Percentiles rank a stretch among this genome's conserved stretches.
These are phyloP conservation scores for Chalciporus piperatus DNA, from an alignment of 768 basidiomycete genomes.

Conservation along the genomic window DNA sequence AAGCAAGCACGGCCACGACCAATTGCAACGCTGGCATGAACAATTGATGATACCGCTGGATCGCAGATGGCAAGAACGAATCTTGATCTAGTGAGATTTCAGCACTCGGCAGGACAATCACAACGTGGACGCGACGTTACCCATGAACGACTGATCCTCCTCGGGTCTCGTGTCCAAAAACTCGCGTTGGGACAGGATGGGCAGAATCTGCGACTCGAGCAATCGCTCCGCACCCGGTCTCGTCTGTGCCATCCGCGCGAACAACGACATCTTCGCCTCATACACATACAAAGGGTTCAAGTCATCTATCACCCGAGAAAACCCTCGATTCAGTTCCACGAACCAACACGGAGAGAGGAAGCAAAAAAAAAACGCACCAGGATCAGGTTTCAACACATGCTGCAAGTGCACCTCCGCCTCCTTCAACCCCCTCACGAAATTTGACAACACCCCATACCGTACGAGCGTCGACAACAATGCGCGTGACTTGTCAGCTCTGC, in stretches of 20 bases:
- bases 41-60: conserved; percentile 88
- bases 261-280: conserved; percentile 90
- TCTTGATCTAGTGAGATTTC: conserved; percentile 57
- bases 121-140: conserved; percentile 37
- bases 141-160: conserved; percentile 77
- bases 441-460: conserved; percentile 73
- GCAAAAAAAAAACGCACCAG: conserved; percentile 54
- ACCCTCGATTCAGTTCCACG: not conserved
- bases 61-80: conserved; percentile 83
- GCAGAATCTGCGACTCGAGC: conserved; percentile 72
- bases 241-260: conserved; percentile 81
- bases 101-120: not conserved
- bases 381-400: conserved; percentile 81
- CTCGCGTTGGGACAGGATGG: conserved; percentile 77
- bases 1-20: conserved; percentile 70
- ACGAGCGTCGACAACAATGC: conserved; percentile 55
- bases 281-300: conserved; percentile 91
- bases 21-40: conserved; percentile 86
- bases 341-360: not conserved
- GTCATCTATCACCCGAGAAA: conserved; percentile 53
- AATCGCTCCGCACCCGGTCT: conserved; percentile 82
- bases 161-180: conserved; percentile 85
- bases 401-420: conserved; percentile 76
- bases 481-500: conserved; percentile 66
- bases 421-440: conserved; percentile 81